Evolutionary conservation across 768 basidiomycete species (phyloP).

Genomic region (Serendipita sp.): DNA sequence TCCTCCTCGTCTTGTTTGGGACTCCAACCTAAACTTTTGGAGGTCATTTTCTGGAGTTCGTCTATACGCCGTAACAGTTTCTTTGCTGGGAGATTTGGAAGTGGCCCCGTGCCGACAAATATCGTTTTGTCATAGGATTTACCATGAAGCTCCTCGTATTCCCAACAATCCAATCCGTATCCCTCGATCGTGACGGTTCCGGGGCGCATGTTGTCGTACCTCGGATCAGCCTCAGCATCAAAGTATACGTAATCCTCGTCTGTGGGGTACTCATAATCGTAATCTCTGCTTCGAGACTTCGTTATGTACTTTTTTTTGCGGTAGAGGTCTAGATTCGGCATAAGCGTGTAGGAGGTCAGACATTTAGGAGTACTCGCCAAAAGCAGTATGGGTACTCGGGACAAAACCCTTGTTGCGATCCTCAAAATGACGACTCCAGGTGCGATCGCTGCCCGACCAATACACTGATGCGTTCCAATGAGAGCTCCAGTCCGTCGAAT

Average conservation of each 20-base stretch:
- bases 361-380: background rate
- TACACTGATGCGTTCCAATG: background rate
- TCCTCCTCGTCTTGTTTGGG: background rate
- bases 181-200: conserved; percentile 6
- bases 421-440: background rate
- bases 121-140: background rate
- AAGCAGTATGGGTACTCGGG: background rate
- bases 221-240: background rate
- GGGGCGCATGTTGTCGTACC: conserved; percentile 3
- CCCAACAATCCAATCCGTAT: conserved; percentile 5
- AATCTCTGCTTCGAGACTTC: background rate
- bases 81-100: background rate
- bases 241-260: conserved; percentile 2
- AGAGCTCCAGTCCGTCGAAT: background rate
- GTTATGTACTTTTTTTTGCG: background rate
- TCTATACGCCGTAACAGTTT: background rate
- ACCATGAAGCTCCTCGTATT: background rate
- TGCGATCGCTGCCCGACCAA: background rate
- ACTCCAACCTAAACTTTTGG: background rate
- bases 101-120: background rate
- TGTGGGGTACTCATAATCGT: conserved; percentile 1
- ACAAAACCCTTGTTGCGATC: background rate
- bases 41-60: background rate
- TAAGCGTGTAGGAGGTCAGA: background rate
- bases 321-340: background rate